phyloP scores from a whole-genome alignment of 2,329 filamentous ascomycete species.

The Cordyceps cateniannulata region DNA sequence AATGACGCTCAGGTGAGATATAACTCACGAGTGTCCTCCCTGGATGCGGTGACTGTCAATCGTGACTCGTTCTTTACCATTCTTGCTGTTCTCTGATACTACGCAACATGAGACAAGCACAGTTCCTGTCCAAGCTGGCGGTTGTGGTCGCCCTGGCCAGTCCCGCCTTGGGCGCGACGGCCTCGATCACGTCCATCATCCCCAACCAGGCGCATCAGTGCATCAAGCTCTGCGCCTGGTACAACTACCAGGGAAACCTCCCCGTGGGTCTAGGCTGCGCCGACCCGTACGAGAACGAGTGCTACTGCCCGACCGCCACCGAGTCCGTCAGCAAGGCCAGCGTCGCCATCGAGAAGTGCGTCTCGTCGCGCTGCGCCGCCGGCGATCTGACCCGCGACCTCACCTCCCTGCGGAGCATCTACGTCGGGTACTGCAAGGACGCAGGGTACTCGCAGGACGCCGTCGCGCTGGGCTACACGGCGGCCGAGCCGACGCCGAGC shows the following conservation, averaged over 20 bases:
- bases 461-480: constrained; percentile 19
- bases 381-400: constrained; percentile 20
- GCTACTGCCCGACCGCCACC: constrained; percentile 21
- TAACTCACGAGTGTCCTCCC: neutral
- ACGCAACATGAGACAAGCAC: neutral
- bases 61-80: neutral
- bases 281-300: constrained; percentile 20
- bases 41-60: neutral
- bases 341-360: constrained; percentile 19
- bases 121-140: neutral
- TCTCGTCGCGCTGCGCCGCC: constrained; percentile 16
- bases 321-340: constrained; percentile 18
- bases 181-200: constrained; percentile 1
- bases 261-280: constrained; percentile 20
- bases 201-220: constrained; percentile 2
- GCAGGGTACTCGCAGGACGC: constrained; percentile 22
- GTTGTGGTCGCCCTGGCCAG: neutral
- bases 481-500: constrained; percentile 14
- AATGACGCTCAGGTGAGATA: neutral
- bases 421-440: constrained; percentile 22
- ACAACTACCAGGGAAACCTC: constrained; percentile 15
- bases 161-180: neutral
- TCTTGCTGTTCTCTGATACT: neutral
- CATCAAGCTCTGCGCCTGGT: neutral
- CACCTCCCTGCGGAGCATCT: constrained; percentile 21